Evolutionary conservation across 305 asterid genomes (phyloP).

Genomic region (Striga hermonthica): DNA sequence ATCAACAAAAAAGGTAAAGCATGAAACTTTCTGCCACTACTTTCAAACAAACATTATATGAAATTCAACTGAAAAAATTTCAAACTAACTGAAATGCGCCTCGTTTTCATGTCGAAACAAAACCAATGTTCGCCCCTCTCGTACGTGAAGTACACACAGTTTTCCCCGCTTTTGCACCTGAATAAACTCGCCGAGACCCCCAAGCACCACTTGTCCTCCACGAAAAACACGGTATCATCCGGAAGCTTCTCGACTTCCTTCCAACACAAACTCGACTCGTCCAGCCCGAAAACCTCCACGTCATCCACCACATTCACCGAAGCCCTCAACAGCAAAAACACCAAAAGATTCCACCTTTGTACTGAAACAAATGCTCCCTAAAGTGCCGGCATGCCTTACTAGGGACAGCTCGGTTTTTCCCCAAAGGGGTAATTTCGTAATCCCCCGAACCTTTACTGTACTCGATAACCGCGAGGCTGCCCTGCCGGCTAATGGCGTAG

Average conservation of each 20-base stretch:
- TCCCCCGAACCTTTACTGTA: neutral
- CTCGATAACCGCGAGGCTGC: neutral
- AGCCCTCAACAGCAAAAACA: neutral
- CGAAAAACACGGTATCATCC: neutral
- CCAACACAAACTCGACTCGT: neutral
- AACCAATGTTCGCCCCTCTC: neutral
- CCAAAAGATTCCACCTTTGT: neutral
- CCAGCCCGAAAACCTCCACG: neutral
- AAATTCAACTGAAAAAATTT: too few relatives aligned
- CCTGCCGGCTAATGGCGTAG: neutral
- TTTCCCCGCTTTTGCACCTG: neutral
- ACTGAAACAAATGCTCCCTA: neutral
- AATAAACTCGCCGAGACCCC: neutral
- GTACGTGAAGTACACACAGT: neutral
- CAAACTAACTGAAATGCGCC: neutral
- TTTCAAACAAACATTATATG: too few relatives aligned
- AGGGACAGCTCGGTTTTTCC: neutral
- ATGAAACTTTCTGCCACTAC: too few relatives aligned
- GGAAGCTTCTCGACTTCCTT: neutral
- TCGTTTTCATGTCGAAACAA: neutral
- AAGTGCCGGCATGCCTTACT: neutral
- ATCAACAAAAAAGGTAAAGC: too few relatives aligned
- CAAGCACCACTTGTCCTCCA: neutral
- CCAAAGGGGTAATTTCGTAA: neutral
- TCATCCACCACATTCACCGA: neutral